A percentile compares a stretch with the other conserved stretches of the same genome.
Evolutionary conservation across 345 rosid genomes (phyloP).

Genomic region (Citrus maxima): DNA sequence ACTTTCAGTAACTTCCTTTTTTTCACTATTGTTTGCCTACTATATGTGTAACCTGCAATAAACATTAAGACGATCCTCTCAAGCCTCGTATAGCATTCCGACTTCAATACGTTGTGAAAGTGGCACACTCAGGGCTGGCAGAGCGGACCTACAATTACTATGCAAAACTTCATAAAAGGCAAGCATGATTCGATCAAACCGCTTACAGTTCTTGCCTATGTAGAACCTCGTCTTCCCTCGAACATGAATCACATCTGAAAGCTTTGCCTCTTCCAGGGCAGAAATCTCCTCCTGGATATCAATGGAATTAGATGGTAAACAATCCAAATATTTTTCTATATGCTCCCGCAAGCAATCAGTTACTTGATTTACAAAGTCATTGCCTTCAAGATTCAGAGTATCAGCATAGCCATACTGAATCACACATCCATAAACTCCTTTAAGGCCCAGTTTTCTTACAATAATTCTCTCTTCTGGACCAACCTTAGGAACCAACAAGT

Average conservation of each 20-base stretch:
- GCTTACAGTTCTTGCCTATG: slow-evolving; percentile 35
- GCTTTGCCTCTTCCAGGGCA: slow-evolving; percentile 37
- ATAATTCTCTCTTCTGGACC: slow-evolving; percentile 47
- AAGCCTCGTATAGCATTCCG: slow-evolving; percentile 67
- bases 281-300: slow-evolving; percentile 38
- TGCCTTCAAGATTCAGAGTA: slow-evolving; percentile 48
- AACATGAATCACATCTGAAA: slow-evolving; percentile 47
- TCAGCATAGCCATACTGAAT: slow-evolving; percentile 73
- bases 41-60: background rate
- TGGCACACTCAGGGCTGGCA: slow-evolving; percentile 57
- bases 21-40: background rate
- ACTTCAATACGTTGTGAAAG: slow-evolving; percentile 50
- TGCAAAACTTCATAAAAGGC: slow-evolving; percentile 61
- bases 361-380: slow-evolving; percentile 46
- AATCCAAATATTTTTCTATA: slow-evolving; percentile 18
- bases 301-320: slow-evolving; percentile 1
- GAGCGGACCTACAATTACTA: slow-evolving; percentile 56
- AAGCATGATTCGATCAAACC: slow-evolving; percentile 54
- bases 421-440: slow-evolving; percentile 54
- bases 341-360: slow-evolving; percentile 34
- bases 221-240: slow-evolving; percentile 67
- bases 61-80: slow-evolving; percentile 2
- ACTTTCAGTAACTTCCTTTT: background rate
- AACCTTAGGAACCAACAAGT: slow-evolving; percentile 62
- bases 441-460: slow-evolving; percentile 33